Percentiles rank a stretch among this genome's conserved stretches.
phyloP scores from a whole-genome alignment of 371 early-diverging fungal genomes.

The Apophysomyces ossiformis region DNA sequence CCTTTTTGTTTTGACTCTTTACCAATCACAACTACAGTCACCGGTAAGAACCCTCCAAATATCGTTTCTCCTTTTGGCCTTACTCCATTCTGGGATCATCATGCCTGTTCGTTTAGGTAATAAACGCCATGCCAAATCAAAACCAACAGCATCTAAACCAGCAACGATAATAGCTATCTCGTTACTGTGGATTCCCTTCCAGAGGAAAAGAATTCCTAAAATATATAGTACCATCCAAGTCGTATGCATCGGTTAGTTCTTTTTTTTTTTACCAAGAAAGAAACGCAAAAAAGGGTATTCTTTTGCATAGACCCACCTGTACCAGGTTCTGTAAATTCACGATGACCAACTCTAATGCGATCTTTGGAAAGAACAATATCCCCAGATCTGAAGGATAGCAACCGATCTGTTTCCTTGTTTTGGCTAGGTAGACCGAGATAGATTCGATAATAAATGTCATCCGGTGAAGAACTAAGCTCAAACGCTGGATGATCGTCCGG shows the following conservation, averaged over 20 bases:
- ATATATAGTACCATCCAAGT: background rate
- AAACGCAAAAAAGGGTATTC: background rate
- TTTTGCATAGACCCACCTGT: constrained; percentile 38
- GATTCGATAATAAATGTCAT: constrained; percentile 6
- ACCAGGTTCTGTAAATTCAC: constrained; percentile 46
- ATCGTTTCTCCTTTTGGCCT: background rate
- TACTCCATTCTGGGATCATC: constrained; percentile 59
- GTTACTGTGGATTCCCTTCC: constrained; percentile 27
- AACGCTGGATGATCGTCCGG: constrained; percentile 32
- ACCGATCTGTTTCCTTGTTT: constrained; percentile 12
- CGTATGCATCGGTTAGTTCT: background rate
- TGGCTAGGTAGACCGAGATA: constrained; percentile 24
- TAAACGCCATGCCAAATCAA: constrained; percentile 45
- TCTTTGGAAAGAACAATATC: constrained; percentile 20
- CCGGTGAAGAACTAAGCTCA: background rate
- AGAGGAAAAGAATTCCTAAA: constrained; percentile 45
- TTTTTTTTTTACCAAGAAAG: constrained; percentile 2
- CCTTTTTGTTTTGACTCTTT: constrained; percentile 48
- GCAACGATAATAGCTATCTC: constrained; percentile 48
- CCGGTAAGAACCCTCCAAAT: background rate
- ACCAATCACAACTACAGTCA: constrained; percentile 38
- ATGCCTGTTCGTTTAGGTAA: constrained; percentile 58
- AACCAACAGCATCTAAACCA: constrained; percentile 44
- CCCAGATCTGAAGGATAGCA: constrained; percentile 9
- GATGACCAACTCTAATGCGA: constrained; percentile 41